Percentiles rank a stretch among this genome's conserved stretches.
These are phyloP conservation scores for Penicillium sp. DNA, from an alignment of 2,329 filamentous ascomycete genomes.

Conservation along the genomic window DNA sequence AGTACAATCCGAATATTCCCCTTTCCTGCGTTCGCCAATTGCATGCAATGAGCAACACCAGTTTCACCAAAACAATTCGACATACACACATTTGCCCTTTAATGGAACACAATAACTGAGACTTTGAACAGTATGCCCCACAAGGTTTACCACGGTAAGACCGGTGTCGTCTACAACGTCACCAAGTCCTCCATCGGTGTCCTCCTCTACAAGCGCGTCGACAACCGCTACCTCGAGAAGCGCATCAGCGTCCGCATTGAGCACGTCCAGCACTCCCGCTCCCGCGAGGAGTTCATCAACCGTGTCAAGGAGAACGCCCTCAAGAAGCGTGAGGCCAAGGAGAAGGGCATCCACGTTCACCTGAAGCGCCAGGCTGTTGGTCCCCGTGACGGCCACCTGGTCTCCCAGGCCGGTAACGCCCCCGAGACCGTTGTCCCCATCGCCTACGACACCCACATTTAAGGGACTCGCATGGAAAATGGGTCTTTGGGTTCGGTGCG, in stretches of 20 bases:
- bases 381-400: conserved; percentile 77
- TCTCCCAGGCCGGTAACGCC: conserved; percentile 77
- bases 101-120: conserved; percentile 15
- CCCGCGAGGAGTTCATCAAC: conserved; percentile 92
- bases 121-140: conserved; percentile 75
- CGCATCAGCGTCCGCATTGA: conserved; percentile 98
- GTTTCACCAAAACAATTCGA: neutral
- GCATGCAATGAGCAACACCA: conserved; percentile 1
- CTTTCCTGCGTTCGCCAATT: neutral
- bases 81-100: neutral
- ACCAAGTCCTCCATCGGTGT: conserved; percentile 96
- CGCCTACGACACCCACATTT: conserved; percentile 98
- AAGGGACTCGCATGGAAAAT: conserved; percentile 46
- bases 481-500: conserved; percentile 32
- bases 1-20: conserved; percentile 45
- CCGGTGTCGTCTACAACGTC: conserved; percentile 97
- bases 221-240: conserved; percentile 99
- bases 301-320: conserved; percentile 95
- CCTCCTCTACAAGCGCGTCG: conserved; percentile 99
- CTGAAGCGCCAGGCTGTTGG: conserved; percentile 85
- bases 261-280: conserved; percentile 93
- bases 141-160: conserved; percentile 99
- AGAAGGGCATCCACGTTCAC: conserved; percentile 80
- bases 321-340: conserved; percentile 91
- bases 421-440: conserved; percentile 90